These are phyloP conservation scores for Atalantia buxifolia DNA, from an alignment of 345 rosid genomes.

Conservation along the genomic window DNA sequence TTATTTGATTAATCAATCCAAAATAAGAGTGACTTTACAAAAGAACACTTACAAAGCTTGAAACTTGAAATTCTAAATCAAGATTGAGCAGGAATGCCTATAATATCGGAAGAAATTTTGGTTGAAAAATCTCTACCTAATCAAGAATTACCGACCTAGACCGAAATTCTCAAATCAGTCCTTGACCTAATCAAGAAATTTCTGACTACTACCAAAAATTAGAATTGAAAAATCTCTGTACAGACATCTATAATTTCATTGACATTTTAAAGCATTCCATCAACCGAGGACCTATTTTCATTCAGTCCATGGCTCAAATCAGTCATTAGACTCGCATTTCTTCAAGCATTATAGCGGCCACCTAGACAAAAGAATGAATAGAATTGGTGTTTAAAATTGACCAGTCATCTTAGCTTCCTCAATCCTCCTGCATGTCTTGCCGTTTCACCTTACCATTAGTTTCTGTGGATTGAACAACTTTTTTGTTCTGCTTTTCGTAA, in stretches of 20 bases:
- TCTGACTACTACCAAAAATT: background rate
- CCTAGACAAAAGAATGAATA: background rate
- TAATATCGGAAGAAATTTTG: background rate
- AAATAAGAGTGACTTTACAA: background rate
- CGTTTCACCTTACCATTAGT: constrained; percentile 11
- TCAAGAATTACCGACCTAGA: background rate
- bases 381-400: background rate
- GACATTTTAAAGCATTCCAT: background rate
- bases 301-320: background rate
- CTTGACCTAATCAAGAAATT: too few species aligned
- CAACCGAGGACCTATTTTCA: background rate
- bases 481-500: constrained; percentile 46
- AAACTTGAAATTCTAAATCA: background rate
- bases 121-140: background rate
- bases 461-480: constrained; percentile 31
- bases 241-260: background rate
- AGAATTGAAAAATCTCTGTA: background rate
- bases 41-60: background rate
- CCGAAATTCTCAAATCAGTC: too few species aligned
- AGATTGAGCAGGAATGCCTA: background rate
- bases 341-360: background rate
- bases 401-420: background rate
- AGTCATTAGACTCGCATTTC: background rate
- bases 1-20: background rate
- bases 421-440: background rate